Percentiles rank a stretch among this genome's conserved stretches.
Evolutionary conservation across 164 flowering plant genomes (phyloP).

Genomic region (Magnolia officinalis): DNA sequence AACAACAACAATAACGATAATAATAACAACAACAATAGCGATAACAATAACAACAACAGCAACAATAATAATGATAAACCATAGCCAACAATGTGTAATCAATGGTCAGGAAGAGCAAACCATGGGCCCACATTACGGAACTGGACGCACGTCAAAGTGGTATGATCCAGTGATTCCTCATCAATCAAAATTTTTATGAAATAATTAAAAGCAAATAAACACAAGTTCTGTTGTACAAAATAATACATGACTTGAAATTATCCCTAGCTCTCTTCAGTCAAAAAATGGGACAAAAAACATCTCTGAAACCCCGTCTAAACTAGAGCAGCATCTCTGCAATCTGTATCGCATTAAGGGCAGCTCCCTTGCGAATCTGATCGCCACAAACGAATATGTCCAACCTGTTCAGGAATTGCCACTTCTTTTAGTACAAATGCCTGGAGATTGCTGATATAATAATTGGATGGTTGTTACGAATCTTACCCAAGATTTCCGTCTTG

Average conservation of each 20-base stretch:
- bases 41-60: too few relatives aligned
- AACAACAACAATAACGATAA: too few relatives aligned
- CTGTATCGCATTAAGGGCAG: slow-evolving; percentile 95
- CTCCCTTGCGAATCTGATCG: slow-evolving; percentile 97
- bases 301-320: slow-evolving; percentile 6
- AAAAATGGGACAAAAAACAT: neutral
- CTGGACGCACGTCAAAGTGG: too few relatives aligned
- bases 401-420: slow-evolving; percentile 35
- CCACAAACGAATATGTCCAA: slow-evolving; percentile 96
- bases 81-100: too few relatives aligned
- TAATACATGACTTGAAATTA: neutral
- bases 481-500: slow-evolving; percentile 87
- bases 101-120: too few relatives aligned
- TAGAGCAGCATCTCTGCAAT: slow-evolving; percentile 86
- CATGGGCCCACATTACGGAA: too few relatives aligned
- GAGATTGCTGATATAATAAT: neutral
- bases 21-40: too few relatives aligned
- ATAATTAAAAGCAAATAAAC: neutral
- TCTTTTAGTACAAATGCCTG: neutral
- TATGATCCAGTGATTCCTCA: neutral
- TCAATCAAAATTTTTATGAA: neutral
- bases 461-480: slow-evolving; percentile 5
- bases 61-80: too few relatives aligned
- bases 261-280: too few relatives aligned
- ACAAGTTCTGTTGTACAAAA: neutral